Evolutionary conservation across 805 yeast genomes (phyloP), one percentile per base, ranked within the genome.

Genomic region (Zygosaccharomyces pseudorouxii): DNA sequence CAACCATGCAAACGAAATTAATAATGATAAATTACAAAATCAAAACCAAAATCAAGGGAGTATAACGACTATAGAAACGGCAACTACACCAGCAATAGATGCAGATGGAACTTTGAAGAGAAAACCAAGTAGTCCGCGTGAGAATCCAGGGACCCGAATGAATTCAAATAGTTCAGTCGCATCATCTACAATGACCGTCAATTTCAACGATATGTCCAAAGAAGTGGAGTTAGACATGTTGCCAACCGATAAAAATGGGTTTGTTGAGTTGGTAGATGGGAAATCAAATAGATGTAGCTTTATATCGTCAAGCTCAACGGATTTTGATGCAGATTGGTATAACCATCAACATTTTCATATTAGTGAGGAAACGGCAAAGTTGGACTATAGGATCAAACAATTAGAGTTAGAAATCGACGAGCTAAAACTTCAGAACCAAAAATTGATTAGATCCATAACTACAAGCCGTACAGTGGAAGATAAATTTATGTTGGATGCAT

Each of bases 381-480:
- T 60, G 11, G 69, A 67, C 27, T 48, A 60, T 30, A 63, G 64
- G 49, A 63, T 65, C 45, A 64, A 64, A 37, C 62, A 63, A 39
- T 48, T 66, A 42, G 70, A 67, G 49, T 23, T 66, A 11, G 63
- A 66, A 38, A 63, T 66, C 14, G 57, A 56, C 31, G 70, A 67
- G 40, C 48, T 67, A 27, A 64, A 57, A 52, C 44, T 65, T 28
- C 68, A 65, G 35, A 67, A 67, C 51, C 66, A 65, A 43, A 63
- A 62, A 46, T 42, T 66, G 33, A 55, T 65, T 22, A 58, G 59
- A 37, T 57, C 69, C 4, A 58, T 66, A 36, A 56, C 56, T 10
- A 52, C 55, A 5, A 60, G 58, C 35, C 54, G 61, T 33, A 50
- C 57, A n/a, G 52, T 56, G 9, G 64, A 63, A 44, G 65, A 63